Evolutionary conservation across 768 basidiomycete genomes (phyloP).

Genomic region (Boletus rubropictus): DNA sequence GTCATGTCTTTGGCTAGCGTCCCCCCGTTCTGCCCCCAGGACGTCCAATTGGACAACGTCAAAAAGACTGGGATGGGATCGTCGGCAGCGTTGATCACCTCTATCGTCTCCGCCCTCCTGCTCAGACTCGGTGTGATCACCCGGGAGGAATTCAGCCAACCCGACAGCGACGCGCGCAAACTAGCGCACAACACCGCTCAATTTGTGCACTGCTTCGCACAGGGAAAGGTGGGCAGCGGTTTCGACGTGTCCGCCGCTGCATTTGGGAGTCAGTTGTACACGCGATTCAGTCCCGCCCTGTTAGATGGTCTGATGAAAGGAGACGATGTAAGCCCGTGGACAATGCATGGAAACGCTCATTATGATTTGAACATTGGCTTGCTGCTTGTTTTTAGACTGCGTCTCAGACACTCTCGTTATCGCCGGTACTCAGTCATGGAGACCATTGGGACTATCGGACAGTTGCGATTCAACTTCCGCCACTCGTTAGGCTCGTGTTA

Average conservation of each 20-base stretch:
- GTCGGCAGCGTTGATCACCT: conserved; percentile 94
- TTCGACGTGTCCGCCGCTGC: conserved; percentile 95
- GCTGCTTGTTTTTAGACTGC: conserved; percentile 8
- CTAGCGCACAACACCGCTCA: conserved; percentile 92
- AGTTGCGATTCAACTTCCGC: conserved; percentile 75
- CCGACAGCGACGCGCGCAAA: conserved; percentile 42
- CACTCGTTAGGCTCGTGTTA: conserved; percentile 74
- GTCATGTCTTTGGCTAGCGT: conserved; percentile 60
- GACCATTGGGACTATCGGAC: conserved; percentile 65
- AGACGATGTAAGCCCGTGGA: conserved; percentile 17
- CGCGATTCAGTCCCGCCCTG: conserved; percentile 68
- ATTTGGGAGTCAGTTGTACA: conserved; percentile 92
- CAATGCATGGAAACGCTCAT: neutral
- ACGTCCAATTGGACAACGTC: conserved; percentile 67
- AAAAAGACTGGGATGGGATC: conserved; percentile 99
- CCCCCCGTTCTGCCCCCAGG: conserved; percentile 69
- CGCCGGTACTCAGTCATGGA: conserved; percentile 57
- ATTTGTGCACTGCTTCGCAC: conserved; percentile 91
- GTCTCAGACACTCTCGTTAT: conserved; percentile 22
- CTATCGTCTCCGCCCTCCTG: conserved; percentile 81
- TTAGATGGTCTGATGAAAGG: conserved; percentile 22
- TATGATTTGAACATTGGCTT: conserved; percentile 1
- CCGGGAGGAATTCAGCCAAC: conserved; percentile 39
- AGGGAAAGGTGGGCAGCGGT: conserved; percentile 96
- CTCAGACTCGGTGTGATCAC: conserved; percentile 66